A percentile compares a stretch with the other conserved stretches of the same genome.
These are phyloP conservation scores for Apiosordaria backusii DNA, from an alignment of 495 filamentous ascomycete genomes.

Conservation along the genomic window DNA sequence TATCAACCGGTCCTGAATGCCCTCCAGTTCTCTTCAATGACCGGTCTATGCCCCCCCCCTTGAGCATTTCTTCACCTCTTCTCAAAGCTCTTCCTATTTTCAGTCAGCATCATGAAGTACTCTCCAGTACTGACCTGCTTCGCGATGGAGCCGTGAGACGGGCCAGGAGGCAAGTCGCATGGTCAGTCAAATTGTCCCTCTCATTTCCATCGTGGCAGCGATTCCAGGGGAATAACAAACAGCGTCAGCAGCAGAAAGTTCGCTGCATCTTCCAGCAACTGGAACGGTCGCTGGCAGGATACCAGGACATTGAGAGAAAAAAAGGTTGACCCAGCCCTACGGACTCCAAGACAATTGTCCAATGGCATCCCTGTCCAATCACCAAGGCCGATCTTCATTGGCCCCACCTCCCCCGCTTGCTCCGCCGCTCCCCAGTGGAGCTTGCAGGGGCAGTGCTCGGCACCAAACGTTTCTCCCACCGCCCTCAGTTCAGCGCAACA, in stretches of 20 bases:
- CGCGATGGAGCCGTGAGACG: too few relatives aligned
- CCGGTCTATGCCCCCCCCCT: too few relatives aligned
- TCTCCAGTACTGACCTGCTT: too few relatives aligned
- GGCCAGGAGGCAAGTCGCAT: too few relatives aligned
- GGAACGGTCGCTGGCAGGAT: not conserved
- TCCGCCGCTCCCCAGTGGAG: constrained; percentile 6
- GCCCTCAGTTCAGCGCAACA: not conserved
- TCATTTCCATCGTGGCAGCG: too few relatives aligned
- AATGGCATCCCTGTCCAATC: constrained; percentile 1
- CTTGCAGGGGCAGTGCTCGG: constrained; percentile 20
- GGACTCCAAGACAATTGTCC: constrained; percentile 10
- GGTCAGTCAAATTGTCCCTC: too few relatives aligned
- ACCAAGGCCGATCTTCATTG: not conserved
- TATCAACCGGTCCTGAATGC: not conserved
- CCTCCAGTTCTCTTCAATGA: not conserved
- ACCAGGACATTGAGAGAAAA: not conserved
- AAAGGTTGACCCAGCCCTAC: constrained; percentile 7
- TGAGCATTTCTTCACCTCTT: too few relatives aligned
- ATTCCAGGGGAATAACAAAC: too few relatives aligned
- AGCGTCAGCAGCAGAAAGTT: not conserved
- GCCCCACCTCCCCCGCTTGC: constrained; percentile 13
- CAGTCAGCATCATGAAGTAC: too few relatives aligned
- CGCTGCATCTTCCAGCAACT: not conserved
- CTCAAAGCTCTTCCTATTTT: too few relatives aligned
- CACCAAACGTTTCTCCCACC: constrained; percentile 4